A percentile compares a stretch with the other conserved stretches of the same genome.
Conservation (phyloP, 768 basidiomycete genomes). For the Suillus decipiens region DNA sequence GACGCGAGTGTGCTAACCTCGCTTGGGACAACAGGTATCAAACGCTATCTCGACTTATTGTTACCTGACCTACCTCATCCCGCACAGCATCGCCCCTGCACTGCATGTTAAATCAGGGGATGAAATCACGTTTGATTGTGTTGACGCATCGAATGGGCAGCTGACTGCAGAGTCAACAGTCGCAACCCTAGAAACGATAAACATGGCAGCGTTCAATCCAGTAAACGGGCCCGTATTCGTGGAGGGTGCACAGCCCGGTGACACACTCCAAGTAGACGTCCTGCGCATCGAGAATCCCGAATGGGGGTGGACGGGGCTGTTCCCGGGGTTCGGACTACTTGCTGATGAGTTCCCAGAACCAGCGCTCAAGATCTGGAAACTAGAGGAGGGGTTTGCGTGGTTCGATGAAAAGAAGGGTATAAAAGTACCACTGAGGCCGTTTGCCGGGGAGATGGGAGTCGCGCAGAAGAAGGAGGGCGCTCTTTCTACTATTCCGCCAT, state of each 20-base stretch:
- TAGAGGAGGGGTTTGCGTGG: constrained; percentile 50
- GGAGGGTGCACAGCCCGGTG: constrained; percentile 52
- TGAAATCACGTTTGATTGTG: constrained; percentile 56
- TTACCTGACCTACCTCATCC: not conserved
- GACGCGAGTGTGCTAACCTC: constrained; percentile 52
- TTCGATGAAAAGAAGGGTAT: constrained; percentile 51
- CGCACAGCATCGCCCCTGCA: constrained; percentile 50
- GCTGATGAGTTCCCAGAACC: constrained; percentile 55
- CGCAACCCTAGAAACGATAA: constrained; percentile 38
- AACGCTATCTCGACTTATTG: not conserved
- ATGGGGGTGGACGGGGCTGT: constrained; percentile 65
- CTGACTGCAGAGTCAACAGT: constrained; percentile 45
- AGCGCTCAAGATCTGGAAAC: constrained; percentile 55
- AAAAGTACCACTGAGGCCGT: constrained; percentile 53
- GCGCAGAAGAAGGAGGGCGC: constrained; percentile 51
- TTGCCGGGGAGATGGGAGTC: constrained; percentile 68
- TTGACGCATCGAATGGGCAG: constrained; percentile 67
- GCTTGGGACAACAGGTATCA: constrained; percentile 61
- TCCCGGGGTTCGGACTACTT: constrained; percentile 61
- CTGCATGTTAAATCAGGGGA: constrained; percentile 54
- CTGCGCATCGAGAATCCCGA: constrained; percentile 51
- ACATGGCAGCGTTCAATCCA: constrained; percentile 48
- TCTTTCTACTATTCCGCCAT: constrained; percentile 65
- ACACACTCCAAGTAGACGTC: constrained; percentile 62
- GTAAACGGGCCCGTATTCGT: constrained; percentile 63